These are phyloP conservation scores for Kingdonia uniflora DNA, from an alignment of 164 flowering plant genomes.

Conservation along the genomic window DNA sequence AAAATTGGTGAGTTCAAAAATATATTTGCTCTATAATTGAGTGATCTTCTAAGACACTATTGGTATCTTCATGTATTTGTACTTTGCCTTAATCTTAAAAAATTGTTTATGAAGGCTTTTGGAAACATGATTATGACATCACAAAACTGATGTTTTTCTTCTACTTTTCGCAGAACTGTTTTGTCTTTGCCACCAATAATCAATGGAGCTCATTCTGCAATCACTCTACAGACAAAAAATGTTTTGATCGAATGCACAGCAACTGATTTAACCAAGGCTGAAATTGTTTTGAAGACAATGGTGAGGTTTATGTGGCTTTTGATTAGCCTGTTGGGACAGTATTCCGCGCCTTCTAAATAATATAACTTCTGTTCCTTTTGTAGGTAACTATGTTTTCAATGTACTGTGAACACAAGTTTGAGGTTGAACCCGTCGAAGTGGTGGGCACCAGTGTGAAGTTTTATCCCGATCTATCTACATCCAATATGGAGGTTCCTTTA, in stretches of 20 bases:
- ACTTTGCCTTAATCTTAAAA: too few species aligned
- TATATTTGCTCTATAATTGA: too few species aligned
- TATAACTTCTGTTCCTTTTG: conserved; percentile 4
- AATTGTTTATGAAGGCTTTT: too few species aligned
- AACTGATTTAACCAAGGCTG: conserved; percentile 90
- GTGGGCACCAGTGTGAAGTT: conserved; percentile 49
- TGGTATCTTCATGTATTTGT: too few species aligned
- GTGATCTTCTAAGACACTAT: too few species aligned
- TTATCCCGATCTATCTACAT: conserved; percentile 70
- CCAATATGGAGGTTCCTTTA: conserved; percentile 64
- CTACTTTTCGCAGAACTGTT: conserved; percentile 61
- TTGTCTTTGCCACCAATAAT: conserved; percentile 91
- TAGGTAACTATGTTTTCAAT: conserved; percentile 84
- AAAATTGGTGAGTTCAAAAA: too few species aligned
- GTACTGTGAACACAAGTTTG: conserved; percentile 76
- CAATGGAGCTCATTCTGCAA: conserved; percentile 94
- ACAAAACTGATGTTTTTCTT: not conserved
- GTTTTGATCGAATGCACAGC: conserved; percentile 96
- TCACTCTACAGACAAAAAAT: conserved; percentile 70
- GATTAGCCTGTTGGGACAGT: not conserved
- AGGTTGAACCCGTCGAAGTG: conserved; percentile 93
- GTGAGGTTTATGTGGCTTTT: conserved; percentile 21
- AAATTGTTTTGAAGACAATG: conserved; percentile 87
- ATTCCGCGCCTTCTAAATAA: not conserved
- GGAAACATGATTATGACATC: too few species aligned